Evolutionary conservation across 257 asterid species (phyloP), one percentile per base, ranked within the genome.

Genomic region (Solanum neorickii): DNA sequence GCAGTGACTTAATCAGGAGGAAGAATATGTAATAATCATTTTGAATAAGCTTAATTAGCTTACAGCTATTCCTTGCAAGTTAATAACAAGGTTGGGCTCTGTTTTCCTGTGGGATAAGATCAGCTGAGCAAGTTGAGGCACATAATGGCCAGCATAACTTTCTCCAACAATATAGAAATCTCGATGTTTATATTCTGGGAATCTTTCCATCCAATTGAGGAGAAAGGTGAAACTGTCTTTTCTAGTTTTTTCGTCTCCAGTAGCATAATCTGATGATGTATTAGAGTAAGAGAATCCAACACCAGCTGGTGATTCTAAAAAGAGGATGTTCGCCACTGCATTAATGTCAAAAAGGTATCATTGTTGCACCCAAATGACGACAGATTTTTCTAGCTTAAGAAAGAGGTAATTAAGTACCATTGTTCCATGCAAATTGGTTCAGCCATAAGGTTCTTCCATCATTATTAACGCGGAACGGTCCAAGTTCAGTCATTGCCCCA

Each of bases 401-500:
- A 47, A 84, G 42, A 76, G 60, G 60, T 76, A 76, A 7, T 42
- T n/a, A 76, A 42, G 33, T 85, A 95, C 98, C 92, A 11, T 46
- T 91, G 74, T 92, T 95, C 98, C 98, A 95, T 1, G 98, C 91
- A 80, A 91, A 84, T 41, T 89, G 33, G 87, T 94, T 94, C 4
- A 84, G 84, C 93, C 91, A 92, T 18, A 94, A 85, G 1, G 96
- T 92, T 89, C 90, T 91, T 0, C 94, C 94, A 83, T 95, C 98
- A 0, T 87, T 90, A 52, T 92, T 95, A 41, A 93, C 95, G 2
- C 95, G 92, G 75, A 95, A 93, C 0, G 98, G 98, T 5, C 98
- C 98, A 2, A 89, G 91, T 83, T 93, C 98, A 0, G 73, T 88
- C 95, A 95, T 89, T 5, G 95, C 97, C 15, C 98, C 98, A 23